Evolutionary conservation across 495 filamentous ascomycete species (phyloP).

Genomic region (Hypoxylon lenormandii): DNA sequence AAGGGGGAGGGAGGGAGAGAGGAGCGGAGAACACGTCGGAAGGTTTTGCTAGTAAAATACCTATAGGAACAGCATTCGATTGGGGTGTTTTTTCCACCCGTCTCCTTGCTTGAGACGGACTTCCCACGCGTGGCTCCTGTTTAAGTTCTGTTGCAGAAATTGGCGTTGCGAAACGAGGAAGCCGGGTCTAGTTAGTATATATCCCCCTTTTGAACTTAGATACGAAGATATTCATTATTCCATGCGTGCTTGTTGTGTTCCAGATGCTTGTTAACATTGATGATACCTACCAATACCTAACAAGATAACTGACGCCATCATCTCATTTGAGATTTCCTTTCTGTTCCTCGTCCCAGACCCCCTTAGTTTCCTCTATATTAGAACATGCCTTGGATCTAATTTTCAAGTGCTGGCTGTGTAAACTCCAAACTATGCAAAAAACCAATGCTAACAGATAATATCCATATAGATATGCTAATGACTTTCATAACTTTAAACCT

Average conservation of each 20-base stretch:
- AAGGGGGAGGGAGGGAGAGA: not conserved
- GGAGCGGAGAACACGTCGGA: not conserved
- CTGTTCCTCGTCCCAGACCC: not conserved
- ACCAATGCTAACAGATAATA: not conserved
- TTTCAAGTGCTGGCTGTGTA: too few relatives aligned
- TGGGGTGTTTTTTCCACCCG: constrained; percentile 12
- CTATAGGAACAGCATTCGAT: constrained; percentile 29
- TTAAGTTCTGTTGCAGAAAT: constrained; percentile 12
- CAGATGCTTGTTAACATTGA: not conserved
- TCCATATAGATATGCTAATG: not conserved
- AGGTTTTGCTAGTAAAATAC: constrained; percentile 25
- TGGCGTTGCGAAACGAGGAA: constrained; percentile 27
- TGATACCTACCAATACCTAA: not conserved
- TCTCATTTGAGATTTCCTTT: not conserved
- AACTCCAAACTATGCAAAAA: not conserved
- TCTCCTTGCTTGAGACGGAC: constrained; percentile 6
- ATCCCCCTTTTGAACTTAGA: constrained; percentile 24
- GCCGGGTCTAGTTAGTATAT: constrained; percentile 21
- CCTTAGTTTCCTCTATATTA: constrained; percentile 5
- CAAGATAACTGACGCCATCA: not conserved
- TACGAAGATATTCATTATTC: constrained; percentile 9
- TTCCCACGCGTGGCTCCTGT: not conserved
- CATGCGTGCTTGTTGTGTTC: not conserved
- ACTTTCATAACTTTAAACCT: not conserved
- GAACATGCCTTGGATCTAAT: too few relatives aligned